Conservation (phyloP, 2,329 filamentous ascomycete genomes). For the Didymella lethalis region DNA sequence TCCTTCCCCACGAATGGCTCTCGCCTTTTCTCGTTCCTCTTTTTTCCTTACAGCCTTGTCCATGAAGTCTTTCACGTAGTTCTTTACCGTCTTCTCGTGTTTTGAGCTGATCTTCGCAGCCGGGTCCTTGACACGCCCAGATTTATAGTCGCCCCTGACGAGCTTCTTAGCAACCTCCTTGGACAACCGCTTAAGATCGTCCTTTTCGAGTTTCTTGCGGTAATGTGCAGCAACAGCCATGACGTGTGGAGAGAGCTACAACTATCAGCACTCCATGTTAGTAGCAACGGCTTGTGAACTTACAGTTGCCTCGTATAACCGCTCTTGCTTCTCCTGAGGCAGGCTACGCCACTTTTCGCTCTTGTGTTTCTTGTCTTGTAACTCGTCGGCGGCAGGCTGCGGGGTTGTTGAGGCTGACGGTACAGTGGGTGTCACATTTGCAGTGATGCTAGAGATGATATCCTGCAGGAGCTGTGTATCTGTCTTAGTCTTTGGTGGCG, state of each 20-base stretch:
- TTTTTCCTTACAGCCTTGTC: slow-evolving; percentile 80
- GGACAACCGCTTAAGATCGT: slow-evolving; percentile 71
- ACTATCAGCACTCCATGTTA: slow-evolving; percentile 18
- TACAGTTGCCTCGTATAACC: slow-evolving; percentile 92
- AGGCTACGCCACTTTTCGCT: slow-evolving; percentile 75
- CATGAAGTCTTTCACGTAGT: slow-evolving; percentile 83
- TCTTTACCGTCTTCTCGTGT: slow-evolving; percentile 82
- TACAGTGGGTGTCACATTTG: slow-evolving; percentile 64
- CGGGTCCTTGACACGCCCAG: slow-evolving; percentile 83
- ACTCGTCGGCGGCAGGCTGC: slow-evolving; percentile 63
- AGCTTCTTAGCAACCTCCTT: slow-evolving; percentile 85
- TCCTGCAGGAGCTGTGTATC: slow-evolving; percentile 81
- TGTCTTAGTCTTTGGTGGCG: slow-evolving; percentile 70
- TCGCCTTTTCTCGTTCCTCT: slow-evolving; percentile 69
- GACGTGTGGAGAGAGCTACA: slow-evolving; percentile 81
- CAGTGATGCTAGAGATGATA: slow-evolving; percentile 77
- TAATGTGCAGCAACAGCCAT: slow-evolving; percentile 88
- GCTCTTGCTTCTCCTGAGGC: slow-evolving; percentile 87
- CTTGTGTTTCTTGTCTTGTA: slow-evolving; percentile 59
- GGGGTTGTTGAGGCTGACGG: slow-evolving; percentile 71
- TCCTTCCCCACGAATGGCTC: slow-evolving; percentile 49
- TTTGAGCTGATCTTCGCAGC: slow-evolving; percentile 74
- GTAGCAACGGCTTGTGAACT: slow-evolving; percentile 46
- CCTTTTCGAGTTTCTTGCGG: slow-evolving; percentile 83
- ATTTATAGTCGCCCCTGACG: slow-evolving; percentile 90